phyloP scores from a whole-genome alignment of 352 stramenopile genomes.

The Phytophthora cryptogea region DNA sequence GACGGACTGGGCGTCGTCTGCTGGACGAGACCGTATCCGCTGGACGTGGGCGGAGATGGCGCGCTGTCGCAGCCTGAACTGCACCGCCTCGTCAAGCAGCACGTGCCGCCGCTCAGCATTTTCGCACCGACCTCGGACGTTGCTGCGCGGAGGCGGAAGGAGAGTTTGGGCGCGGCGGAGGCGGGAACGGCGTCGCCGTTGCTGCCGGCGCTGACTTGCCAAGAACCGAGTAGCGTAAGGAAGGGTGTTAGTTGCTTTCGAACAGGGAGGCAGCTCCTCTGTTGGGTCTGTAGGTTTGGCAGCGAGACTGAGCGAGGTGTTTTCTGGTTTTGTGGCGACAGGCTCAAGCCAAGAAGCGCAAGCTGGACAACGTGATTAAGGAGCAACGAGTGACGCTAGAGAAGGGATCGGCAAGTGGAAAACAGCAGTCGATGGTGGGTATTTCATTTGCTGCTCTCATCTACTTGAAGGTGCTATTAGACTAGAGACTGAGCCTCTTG shows the following conservation, averaged over 20 bases:
- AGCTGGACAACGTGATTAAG: conserved; percentile 30
- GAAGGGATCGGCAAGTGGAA: conserved; percentile 13
- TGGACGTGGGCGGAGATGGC: conserved; percentile 38
- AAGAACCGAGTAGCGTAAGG: conserved; percentile 39
- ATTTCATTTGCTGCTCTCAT: neutral
- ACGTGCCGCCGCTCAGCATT: conserved; percentile 71
- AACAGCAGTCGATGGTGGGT: conserved; percentile 43
- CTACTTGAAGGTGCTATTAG: neutral
- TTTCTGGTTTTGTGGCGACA: conserved; percentile 10
- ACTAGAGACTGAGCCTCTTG: neutral
- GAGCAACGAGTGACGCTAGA: conserved; percentile 21
- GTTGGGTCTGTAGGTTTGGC: conserved; percentile 7
- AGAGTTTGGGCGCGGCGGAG: neutral
- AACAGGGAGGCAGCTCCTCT: conserved; percentile 30
- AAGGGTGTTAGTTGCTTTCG: conserved; percentile 24
- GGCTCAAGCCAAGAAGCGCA: conserved; percentile 51
- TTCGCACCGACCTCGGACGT: conserved; percentile 43
- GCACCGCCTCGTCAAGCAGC: conserved; percentile 47
- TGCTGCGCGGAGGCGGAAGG: conserved; percentile 3
- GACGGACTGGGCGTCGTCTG: conserved; percentile 53
- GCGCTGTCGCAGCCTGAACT: conserved; percentile 42
- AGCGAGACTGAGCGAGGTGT: neutral
- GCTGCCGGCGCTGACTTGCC: conserved; percentile 2
- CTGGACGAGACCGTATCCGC: conserved; percentile 74
- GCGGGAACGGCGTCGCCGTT: conserved; percentile 4